Base-by-base conservation (phyloP, 768 basidiomycete genomes). In the Russula sp. region DNA sequence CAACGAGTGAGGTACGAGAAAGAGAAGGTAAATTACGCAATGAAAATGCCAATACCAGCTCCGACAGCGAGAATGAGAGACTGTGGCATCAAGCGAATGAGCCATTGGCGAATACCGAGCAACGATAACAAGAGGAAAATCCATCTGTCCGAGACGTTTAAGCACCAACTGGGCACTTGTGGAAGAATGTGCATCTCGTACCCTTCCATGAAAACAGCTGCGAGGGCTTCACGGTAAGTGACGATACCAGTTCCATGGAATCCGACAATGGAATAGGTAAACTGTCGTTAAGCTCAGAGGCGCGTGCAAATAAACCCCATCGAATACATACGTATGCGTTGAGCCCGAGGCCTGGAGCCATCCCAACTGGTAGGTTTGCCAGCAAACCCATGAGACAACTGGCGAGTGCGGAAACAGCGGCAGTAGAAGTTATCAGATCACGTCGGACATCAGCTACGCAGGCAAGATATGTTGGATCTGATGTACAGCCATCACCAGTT, bases 161-260 rank as follows among this genome's bases (percentile, higher is more conserved):
- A 20, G 32, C 20, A 44, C 58, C 6, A 5, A 48, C 6, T 14
- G 10, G 31, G 20, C 14, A 39, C 6, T 22, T 4, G 5, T 10
- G 18, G 10, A 22, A 18, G 40, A 35, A 45, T 20, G 53, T 35
- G 6, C 31, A 34, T 58, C 8, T 71, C 83, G 22, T 67, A 89
- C 86, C 90, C 92, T 78, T 94, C 92, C 66, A 94, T 77, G 74
- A 94, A 94, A 49, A 94, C 88, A 27, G 92, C 92, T 14, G 86
- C 84, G 20, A 93, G 79, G 0, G 91, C 92, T 74, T 94, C 88
- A 14, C 80, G 78, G 71, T 91, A 94, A 9, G 82, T 79, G 70
- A 93, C 84, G 56, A 82, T 79, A 6, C 86, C 86, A 8, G 80
- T 80, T 3, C 92, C 91, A 68, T 91, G 87, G 76, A 86, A 87